These are phyloP conservation scores for Bertia moriformis DNA, from an alignment of 2,329 filamentous ascomycete genomes.

Conservation along the genomic window DNA sequence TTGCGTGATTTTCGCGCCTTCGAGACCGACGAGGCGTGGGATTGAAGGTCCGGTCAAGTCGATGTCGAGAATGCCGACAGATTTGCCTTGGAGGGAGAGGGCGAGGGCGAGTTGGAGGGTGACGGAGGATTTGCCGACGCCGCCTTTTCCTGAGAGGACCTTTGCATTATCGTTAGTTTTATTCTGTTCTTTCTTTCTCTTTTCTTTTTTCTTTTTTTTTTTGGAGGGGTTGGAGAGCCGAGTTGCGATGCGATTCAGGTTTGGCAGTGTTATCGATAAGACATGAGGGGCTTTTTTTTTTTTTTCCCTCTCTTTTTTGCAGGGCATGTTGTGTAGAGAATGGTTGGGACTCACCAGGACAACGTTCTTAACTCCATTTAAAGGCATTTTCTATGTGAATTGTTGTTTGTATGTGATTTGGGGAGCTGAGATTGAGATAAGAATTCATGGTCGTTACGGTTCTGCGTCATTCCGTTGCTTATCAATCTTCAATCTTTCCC, in stretches of 20 bases:
- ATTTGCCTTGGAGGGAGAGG: constrained; percentile 69
- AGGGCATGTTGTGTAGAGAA: background rate
- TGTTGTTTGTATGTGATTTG: too few relatives aligned
- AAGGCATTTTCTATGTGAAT: constrained; percentile 19
- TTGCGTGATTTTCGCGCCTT: constrained; percentile 78
- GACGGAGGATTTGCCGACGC: constrained; percentile 94
- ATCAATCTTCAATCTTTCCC: too few relatives aligned
- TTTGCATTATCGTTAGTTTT: background rate
- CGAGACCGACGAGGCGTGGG: constrained; percentile 82
- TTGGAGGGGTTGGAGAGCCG: too few relatives aligned
- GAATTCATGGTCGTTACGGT: too few relatives aligned
- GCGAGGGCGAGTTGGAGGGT: constrained; percentile 90
- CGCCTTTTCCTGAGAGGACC: constrained; percentile 88
- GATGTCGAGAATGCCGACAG: constrained; percentile 87
- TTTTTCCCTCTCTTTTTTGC: too few relatives aligned
- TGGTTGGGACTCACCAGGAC: constrained; percentile 16
- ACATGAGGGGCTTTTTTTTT: constrained; percentile 2
- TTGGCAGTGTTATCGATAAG: constrained; percentile 24
- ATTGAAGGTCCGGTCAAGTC: constrained; percentile 95
- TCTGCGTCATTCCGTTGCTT: too few relatives aligned
- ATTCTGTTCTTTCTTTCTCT: too few relatives aligned
- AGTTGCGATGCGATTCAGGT: too few relatives aligned
- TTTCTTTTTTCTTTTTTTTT: too few relatives aligned
- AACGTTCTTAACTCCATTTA: constrained; percentile 24
- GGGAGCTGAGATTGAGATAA: too few relatives aligned